phyloP scores from a whole-genome alignment of 352 stramenopile genomes.

The Thalassiosira exigua region DNA sequence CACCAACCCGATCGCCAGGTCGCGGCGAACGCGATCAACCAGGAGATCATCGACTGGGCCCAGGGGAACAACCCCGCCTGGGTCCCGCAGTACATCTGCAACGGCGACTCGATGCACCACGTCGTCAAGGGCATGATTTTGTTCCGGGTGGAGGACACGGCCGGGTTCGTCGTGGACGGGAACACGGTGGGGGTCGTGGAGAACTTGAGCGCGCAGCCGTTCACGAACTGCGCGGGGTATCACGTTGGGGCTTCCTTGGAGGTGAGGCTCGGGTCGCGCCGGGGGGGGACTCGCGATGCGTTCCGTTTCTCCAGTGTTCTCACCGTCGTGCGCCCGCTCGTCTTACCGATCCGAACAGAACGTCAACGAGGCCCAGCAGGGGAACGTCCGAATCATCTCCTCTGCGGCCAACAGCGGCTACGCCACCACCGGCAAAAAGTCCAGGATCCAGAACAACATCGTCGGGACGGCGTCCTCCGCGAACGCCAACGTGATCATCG shows the following conservation, averaged over 20 bases:
- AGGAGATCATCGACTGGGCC: slow-evolving; percentile 20
- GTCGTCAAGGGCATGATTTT: slow-evolving; percentile 30
- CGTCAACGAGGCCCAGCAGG: background rate
- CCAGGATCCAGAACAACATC: slow-evolving; percentile 9
- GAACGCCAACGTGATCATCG: slow-evolving; percentile 6
- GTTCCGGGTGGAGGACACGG: slow-evolving; percentile 36
- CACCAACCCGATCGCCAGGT: slow-evolving; percentile 10
- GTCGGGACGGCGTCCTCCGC: background rate
- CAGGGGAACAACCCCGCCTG: background rate
- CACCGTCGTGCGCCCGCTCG: too few relatives aligned
- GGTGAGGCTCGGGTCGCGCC: too few relatives aligned
- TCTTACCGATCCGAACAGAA: too few relatives aligned
- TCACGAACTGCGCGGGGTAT: background rate
- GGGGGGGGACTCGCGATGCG: too few relatives aligned
- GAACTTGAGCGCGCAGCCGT: slow-evolving; percentile 14
- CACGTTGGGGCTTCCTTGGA: slow-evolving; percentile 10
- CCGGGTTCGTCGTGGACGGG: slow-evolving; percentile 22
- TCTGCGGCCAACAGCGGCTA: slow-evolving; percentile 7
- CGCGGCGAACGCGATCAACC: slow-evolving; percentile 1
- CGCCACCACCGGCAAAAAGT: background rate
- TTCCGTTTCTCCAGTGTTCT: too few relatives aligned
- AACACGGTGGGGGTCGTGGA: slow-evolving; percentile 32
- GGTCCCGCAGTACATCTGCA: slow-evolving; percentile 20
- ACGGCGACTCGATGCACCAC: slow-evolving; percentile 47
- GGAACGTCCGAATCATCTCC: slow-evolving; percentile 13